These are phyloP conservation scores for Aspergillus diversus DNA, from an alignment of 495 filamentous ascomycete species.

Conservation along the genomic window DNA sequence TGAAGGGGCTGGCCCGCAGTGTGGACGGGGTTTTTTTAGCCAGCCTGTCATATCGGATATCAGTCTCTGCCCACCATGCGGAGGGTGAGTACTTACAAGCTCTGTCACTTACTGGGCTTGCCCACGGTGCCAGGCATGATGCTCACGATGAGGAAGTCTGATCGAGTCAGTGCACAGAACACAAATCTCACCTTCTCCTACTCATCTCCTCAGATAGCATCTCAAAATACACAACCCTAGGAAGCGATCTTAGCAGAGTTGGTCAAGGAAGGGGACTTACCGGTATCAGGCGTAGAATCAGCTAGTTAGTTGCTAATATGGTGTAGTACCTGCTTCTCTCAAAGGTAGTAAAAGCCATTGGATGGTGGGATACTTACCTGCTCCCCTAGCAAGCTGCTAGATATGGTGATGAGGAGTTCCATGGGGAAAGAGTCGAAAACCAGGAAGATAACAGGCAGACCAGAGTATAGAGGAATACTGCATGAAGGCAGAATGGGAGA, in stretches of 20 bases:
- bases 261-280: neutral
- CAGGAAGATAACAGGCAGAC: no score
- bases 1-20: constrained; percentile 9
- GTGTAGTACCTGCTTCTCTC: neutral
- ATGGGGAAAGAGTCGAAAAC: neutral
- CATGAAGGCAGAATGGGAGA: neutral
- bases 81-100: constrained; percentile 17
- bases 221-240: neutral
- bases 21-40: constrained; percentile 20
- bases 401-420: neutral
- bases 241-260: neutral
- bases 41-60: constrained; percentile 12
- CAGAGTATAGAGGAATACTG: neutral
- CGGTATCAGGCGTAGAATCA: neutral
- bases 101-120: constrained; percentile 27
- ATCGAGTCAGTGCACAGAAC: neutral
- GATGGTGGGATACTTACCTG: neutral
- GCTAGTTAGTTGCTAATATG: neutral
- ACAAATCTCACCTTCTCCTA: neutral
- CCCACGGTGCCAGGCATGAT: constrained; percentile 8
- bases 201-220: neutral
- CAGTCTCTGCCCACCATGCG: no score
- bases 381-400: neutral
- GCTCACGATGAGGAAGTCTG: constrained; percentile 14
- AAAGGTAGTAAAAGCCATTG: neutral